These are phyloP conservation scores for Chrysoporthe cubensis DNA, from an alignment of 2,329 filamentous ascomycete genomes.

Conservation along the genomic window DNA sequence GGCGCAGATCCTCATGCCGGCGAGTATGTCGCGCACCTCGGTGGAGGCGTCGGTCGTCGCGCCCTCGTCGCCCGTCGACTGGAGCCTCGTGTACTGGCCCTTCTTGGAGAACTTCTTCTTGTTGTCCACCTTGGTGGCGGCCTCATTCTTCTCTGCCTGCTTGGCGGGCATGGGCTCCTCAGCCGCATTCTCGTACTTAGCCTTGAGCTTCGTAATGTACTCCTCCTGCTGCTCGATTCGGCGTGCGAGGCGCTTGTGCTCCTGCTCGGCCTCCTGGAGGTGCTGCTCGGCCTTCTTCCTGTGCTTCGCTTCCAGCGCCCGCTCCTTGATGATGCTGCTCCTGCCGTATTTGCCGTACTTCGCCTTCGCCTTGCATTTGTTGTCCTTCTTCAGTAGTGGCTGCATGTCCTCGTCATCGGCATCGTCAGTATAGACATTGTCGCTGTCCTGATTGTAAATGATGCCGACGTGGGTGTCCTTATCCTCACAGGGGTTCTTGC, in stretches of 20 bases:
- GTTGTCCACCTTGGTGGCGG: neutral
- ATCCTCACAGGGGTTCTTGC: neutral
- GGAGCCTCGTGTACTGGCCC: neutral
- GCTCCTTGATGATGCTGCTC: constrained; percentile 10
- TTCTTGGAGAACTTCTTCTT: neutral
- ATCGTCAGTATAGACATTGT: constrained; percentile 9
- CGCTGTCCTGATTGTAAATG: constrained; percentile 1
- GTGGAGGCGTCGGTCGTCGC: constrained; percentile 14
- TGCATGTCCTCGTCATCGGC: constrained; percentile 16
- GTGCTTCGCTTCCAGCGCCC: neutral
- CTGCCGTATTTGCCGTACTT: constrained; percentile 15
- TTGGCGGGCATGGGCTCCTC: neutral
- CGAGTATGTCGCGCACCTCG: constrained; percentile 19
- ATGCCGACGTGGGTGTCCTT: neutral
- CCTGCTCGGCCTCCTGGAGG: constrained; percentile 14
- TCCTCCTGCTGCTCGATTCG: constrained; percentile 15
- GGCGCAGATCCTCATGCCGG: constrained; percentile 22
- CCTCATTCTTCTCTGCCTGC: neutral
- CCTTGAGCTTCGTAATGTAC: constrained; percentile 20
- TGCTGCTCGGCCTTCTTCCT: constrained; percentile 15
- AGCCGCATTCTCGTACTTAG: neutral
- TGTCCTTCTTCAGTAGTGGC: constrained; percentile 13
- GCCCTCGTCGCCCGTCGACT: neutral
- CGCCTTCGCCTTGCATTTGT: constrained; percentile 12
- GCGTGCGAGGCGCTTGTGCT: constrained; percentile 15